Evolutionary conservation across 495 filamentous ascomycete genomes (phyloP).

Genomic region (Cryomyces minteri): DNA sequence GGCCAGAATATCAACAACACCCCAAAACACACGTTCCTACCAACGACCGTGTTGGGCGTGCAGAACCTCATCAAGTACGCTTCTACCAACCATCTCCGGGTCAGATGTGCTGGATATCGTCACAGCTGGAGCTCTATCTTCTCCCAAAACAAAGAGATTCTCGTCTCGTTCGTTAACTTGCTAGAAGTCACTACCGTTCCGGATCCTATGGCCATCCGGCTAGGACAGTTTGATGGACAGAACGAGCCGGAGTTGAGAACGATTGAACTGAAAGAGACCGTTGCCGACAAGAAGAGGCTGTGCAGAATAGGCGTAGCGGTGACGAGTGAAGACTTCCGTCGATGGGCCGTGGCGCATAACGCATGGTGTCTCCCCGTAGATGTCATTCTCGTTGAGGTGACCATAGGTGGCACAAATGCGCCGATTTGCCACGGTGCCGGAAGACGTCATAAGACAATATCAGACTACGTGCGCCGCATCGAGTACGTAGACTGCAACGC

Average conservation of each 20-base stretch:
- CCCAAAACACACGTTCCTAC: conserved; percentile 27
- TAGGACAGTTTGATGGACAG: conserved; percentile 11
- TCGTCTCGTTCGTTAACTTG: conserved; percentile 30
- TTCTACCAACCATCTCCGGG: conserved; percentile 17
- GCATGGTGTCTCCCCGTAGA: conserved; percentile 27
- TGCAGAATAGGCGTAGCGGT: conserved; percentile 26
- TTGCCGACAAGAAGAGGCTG: conserved; percentile 12
- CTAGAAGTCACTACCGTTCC: conserved; percentile 22
- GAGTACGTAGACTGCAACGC: conserved; percentile 35
- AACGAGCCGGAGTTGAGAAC: conserved; percentile 15
- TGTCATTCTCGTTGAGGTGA: conserved; percentile 34
- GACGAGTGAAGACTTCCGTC: conserved; percentile 30
- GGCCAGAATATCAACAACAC: conserved; percentile 26
- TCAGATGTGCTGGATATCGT: conserved; percentile 29
- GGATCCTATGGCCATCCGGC: conserved; percentile 18
- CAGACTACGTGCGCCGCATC: conserved; percentile 27
- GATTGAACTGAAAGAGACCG: conserved; percentile 22
- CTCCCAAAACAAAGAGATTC: conserved; percentile 25
- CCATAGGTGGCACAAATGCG: conserved; percentile 30
- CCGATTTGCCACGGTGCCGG: conserved; percentile 36
- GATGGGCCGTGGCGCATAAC: conserved; percentile 26
- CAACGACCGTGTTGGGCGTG: conserved; percentile 25
- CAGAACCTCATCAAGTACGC: conserved; percentile 27
- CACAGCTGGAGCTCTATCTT: conserved; percentile 31
- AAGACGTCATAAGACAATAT: conserved; percentile 24